Evolutionary conservation across 371 early-diverging fungal species (phyloP), one percentile per base, ranked within the genome.

Genomic region (Mucor lusitanicus): DNA sequence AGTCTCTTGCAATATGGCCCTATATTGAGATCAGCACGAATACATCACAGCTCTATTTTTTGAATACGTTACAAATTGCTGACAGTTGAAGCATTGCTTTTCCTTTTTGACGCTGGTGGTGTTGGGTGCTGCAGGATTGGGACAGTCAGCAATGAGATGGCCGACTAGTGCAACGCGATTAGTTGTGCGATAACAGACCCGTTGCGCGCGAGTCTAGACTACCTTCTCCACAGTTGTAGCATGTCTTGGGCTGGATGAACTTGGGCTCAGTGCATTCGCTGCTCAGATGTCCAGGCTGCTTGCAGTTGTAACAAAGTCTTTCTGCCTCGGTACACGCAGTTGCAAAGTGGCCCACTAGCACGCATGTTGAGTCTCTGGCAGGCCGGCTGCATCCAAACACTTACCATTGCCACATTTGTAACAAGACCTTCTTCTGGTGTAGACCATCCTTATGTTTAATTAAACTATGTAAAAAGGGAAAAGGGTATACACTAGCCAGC

Each of bases 1-100:
- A 89, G 44, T 85, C 69, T 57, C 86, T 84, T 54, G 89, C 87
- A 57, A 89, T 72, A 64, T 89, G 89, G 48, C 89, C 88, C 88
- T 88, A 71, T 13, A 37, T 42, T n/a, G n/a, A 40, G 57, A 66
- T n/a, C 15, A 57, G 40, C 17, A 40, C 17, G 1, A 40, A 40
- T 17, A 40, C 1, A 9, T 11, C 40, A 17, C 9, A 40, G 40
- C 17, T 17, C 4, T 40, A 12, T 12, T 12, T 11, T 15, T 11
- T 17, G 17, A 3, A 40, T 40, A 56, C 6, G 81, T 78, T 85
- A 86, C 88, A 71, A 75, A 68, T 53, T 81, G 78, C 42, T 84
- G 84, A 63, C 89, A 89, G 59, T 78, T 85, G 68, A 82, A 87
- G 58, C 89, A 89, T 28, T 72, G 46, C 23, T 53, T 65, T 13